Evolutionary conservation across 805 yeast genomes (phyloP), one percentile per base, ranked within the genome.

Genomic region (Wickerhamiella brachini): DNA sequence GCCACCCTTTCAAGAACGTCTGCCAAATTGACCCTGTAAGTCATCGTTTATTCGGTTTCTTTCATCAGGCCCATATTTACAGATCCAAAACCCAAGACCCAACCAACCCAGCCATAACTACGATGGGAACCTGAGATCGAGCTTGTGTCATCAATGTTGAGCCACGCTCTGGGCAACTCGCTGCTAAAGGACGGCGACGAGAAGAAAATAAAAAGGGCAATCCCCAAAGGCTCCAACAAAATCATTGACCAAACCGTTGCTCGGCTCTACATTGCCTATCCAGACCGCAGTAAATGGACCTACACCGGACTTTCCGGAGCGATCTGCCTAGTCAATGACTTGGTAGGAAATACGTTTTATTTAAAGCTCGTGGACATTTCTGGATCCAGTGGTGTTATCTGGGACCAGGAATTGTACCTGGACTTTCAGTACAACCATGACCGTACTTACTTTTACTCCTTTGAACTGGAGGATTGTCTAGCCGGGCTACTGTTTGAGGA

Each of bases 381-480:
- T 39, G 95, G 94, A 6, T 76, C 79, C 54, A 71, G 83, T 43
- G 97, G 97, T 37, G 95, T 93, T 0, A 57, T 93, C 0, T 93
- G 98, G 98, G 98, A 93, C 66, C 98, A 93, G 66, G 98, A 93
- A 66, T 68, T 93, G 47, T 90, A 85, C 61, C 81, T 86, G 12
- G 83, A 85, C 60, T 88, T 93, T 65, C 81, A 82, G 59, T 93
- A 93, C 67, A 78, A 85, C 62, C 97, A 93, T 66, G 98, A 93
- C 66, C 77, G 98, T 31, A 80, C 95, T 41, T 93, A 86, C 67
- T 93, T 93, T 74, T 97, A 93, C 65, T 75, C 94, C 6, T 93
- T 93, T 68, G 98, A 93, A 69, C 71, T 87, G 45, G 97, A 93
- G 59, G 94, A 85, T 21, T 89, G 95, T 63, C 74, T 73, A 49